phyloP scores from a whole-genome alignment of 441 rosid species.

The Populus hybrid region DNA sequence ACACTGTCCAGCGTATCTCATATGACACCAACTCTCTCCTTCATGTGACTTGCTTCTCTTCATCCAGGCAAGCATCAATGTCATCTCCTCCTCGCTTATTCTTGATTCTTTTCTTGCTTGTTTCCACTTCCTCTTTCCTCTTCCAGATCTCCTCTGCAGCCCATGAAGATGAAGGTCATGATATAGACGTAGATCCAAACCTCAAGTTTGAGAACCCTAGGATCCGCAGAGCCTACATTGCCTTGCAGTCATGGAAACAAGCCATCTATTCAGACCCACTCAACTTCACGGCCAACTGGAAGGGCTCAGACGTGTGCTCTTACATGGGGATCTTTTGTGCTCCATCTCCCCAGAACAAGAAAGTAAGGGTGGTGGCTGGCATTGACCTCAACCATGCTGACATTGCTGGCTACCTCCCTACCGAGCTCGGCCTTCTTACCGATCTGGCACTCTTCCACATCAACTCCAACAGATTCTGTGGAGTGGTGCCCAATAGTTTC shows the following conservation, averaged over 20 bases:
- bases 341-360: slow-evolving; percentile 44
- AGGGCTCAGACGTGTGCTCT: slow-evolving; percentile 59
- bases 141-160: slow-evolving; percentile 30
- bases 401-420: slow-evolving; percentile 79
- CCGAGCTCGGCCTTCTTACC: slow-evolving; percentile 62
- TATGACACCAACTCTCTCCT: background rate
- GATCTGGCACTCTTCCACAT: slow-evolving; percentile 70
- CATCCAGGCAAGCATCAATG: slow-evolving; percentile 17
- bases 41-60: slow-evolving; percentile 23
- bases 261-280: slow-evolving; percentile 71
- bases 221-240: slow-evolving; percentile 66
- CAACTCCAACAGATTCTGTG: slow-evolving; percentile 84
- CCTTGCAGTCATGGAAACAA: slow-evolving; percentile 74
- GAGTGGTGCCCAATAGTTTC: slow-evolving; percentile 58
- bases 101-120: slow-evolving; percentile 31
- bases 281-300: slow-evolving; percentile 66
- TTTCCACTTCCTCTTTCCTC: slow-evolving; percentile 26
- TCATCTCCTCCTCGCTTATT: slow-evolving; percentile 24
- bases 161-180: slow-evolving; percentile 27
- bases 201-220: slow-evolving; percentile 52
- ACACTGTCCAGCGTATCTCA: slow-evolving; percentile 5
- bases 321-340: slow-evolving; percentile 78
- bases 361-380: slow-evolving; percentile 58
- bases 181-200: slow-evolving; percentile 38
- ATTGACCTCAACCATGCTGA: slow-evolving; percentile 86